Base-by-base conservation (phyloP, 2,329 filamentous ascomycete species). In the Rasamsonia emersonii region DNA sequence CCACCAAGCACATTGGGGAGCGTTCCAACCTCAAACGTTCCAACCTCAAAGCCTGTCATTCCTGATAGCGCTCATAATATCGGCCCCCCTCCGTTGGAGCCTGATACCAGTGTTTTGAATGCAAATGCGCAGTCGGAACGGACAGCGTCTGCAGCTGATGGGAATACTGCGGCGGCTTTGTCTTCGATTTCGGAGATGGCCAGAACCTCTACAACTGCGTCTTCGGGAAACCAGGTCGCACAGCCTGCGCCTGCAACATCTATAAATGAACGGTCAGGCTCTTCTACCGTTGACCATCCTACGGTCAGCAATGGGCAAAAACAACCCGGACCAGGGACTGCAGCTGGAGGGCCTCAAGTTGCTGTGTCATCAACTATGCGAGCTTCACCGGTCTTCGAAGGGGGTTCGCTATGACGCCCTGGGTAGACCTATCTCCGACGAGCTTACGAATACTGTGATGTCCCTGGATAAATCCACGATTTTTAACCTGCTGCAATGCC, bases 1-100 rank as follows among this genome's bases (percentile, higher is more conserved):
- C 20, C 20, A 8, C 20, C 20, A n/a, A 23, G 20, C 20, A 23
- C n/a, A n/a, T 23, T 8, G 20, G 20, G n/a, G n/a, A 8, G 8
- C 20, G 20, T 23, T 23, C 13, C 17, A 14, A 16, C 14, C 25
- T 23, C 28, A 10, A 31, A 28, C 3, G 24, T 26, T 9, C 13
- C 37, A 15, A 37, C 38, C 13, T 20, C 29, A 17, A 33, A n/a
- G n/a, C n/a, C n/a, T n/a, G n/a, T n/a, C n/a, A n/a, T n/a, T n/a
- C n/a, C n/a, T n/a, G n/a, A n/a, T n/a, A n/a, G n/a, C n/a, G n/a
- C n/a, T n/a, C n/a, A n/a, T n/a, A n/a, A n/a, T n/a, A n/a, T n/a
- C 9, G 44, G 43, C 2, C 46, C 47, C 24, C 46, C 43, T 31
- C 38, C 49, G 17, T 30, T 49, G 9, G 35, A 37, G 5, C 49